Percentiles rank a stretch among this genome's conserved stretches.
phyloP scores from a whole-genome alignment of 2,329 filamentous ascomycete genomes.

The Aspergillus aculeatus region DNA sequence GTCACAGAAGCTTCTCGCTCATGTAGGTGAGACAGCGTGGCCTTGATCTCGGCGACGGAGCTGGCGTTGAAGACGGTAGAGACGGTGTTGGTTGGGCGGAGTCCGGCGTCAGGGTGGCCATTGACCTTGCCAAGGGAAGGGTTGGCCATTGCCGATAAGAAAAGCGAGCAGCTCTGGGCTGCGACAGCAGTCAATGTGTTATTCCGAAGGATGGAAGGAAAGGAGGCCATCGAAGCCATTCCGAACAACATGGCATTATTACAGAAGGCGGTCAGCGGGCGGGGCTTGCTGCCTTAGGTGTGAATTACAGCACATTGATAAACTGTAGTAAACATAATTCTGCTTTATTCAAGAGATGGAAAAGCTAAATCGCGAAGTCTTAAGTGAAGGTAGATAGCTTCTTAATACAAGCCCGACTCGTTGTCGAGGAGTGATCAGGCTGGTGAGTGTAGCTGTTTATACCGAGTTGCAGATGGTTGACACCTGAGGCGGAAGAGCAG shows the following conservation, averaged over 20 bases:
- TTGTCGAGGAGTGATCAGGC: no score
- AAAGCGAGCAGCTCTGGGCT: neutral
- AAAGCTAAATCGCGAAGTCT: no score
- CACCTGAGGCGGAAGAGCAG: conserved; percentile 17
- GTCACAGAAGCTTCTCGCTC: conserved; percentile 73
- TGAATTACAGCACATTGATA: no score
- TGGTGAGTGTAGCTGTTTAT: neutral
- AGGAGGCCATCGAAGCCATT: neutral
- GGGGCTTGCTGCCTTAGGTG: no score
- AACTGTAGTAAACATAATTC: no score
- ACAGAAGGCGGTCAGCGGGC: neutral
- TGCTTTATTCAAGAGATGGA: no score
- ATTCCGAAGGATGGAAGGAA: neutral
- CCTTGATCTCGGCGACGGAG: conserved; percentile 75
- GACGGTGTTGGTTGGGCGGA: conserved; percentile 14
- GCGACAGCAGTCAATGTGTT: neutral
- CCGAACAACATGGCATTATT: neutral
- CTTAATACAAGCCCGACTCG: no score
- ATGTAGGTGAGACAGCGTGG: conserved; percentile 72
- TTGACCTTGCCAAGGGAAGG: conserved; percentile 21
- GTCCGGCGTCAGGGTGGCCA: conserved; percentile 22
- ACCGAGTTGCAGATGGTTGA: neutral
- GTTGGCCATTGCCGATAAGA: conserved; percentile 22
- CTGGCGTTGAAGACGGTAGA: conserved; percentile 65
- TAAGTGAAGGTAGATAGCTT: no score